Evolutionary conservation across 768 basidiomycete species (phyloP).

Genomic region (Boletellus ananiceps): DNA sequence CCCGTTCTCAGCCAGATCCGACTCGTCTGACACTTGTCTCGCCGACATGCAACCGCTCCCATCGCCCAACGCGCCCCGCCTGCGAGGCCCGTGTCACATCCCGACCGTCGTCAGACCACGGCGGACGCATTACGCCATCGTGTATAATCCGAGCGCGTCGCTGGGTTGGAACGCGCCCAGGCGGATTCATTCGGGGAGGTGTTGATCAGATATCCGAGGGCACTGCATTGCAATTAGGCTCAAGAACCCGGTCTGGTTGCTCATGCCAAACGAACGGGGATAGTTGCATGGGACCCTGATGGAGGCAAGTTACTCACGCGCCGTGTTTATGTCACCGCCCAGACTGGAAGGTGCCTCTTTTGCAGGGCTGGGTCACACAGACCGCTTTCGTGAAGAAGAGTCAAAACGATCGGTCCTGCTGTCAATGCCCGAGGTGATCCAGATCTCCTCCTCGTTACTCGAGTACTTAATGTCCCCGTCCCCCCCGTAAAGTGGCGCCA

Average conservation of each 20-base stretch:
- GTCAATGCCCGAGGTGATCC: constrained; percentile 44
- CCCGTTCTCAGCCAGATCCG: constrained; percentile 32
- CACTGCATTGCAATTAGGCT: constrained; percentile 36
- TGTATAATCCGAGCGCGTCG: constrained; percentile 6
- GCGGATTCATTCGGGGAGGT: constrained; percentile 21
- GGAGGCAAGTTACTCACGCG: constrained; percentile 32
- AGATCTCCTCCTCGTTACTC: constrained; percentile 34
- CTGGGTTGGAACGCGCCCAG: constrained; percentile 28
- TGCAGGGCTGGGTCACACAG: constrained; percentile 32
- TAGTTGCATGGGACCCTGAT: constrained; percentile 20
- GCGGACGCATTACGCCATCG: constrained; percentile 9
- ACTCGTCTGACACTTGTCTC: constrained; percentile 17
- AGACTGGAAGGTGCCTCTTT: constrained; percentile 31
- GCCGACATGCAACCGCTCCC: constrained; percentile 16
- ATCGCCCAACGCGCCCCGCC: not conserved
- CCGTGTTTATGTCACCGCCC: constrained; percentile 34
- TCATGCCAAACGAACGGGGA: constrained; percentile 17
- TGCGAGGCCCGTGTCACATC: not conserved
- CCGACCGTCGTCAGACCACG: constrained; percentile 2
- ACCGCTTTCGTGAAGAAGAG: constrained; percentile 33
- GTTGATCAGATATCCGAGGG: constrained; percentile 36
- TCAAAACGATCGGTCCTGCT: constrained; percentile 28
- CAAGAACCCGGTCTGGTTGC: constrained; percentile 22
- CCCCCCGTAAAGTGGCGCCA: constrained; percentile 37
- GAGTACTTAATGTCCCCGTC: constrained; percentile 61